Evolutionary conservation across 306 rosid genomes (phyloP), one percentile per base, ranked within the genome.

Genomic region (Inga laurina): DNA sequence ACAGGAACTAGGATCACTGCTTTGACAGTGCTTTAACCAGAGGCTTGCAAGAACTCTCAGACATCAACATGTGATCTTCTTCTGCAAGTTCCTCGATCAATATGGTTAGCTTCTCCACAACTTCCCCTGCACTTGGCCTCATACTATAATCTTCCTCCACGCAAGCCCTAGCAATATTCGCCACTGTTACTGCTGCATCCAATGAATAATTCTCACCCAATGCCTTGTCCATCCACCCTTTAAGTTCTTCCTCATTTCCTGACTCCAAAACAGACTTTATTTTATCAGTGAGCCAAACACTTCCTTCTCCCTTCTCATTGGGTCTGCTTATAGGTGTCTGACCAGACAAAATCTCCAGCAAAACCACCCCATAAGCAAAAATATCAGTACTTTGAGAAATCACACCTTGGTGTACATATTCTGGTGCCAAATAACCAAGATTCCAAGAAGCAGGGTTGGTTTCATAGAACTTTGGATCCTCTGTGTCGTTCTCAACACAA

Each of bases 201-300:
- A 92, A 84, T 10, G 90, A 85, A 64, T 90, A 92, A 19, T 62
- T 83, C 11, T 86, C 93, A 3, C 93, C 93, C 82, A 92, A 66
- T 52, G 90, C 88, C 44, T 84, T 80, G 85, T 92, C 93, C 91
- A 92, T 90, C 96, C 93, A 88, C 35, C 77, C 90, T 78, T 88
- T 88, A 10, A 90, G 79, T 75, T 87, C 90, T 49, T 79, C 88
- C 32, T 85, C 86, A 83, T 85, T 82, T 5, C 85, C 92, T 49
- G 88, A 87, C 75, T 84, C 80, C 85, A 90, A 77, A 62, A 88
- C 71, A 68, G 68, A 81, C 65, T 86, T 91, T 64, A 90, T 85
- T 77, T 85, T 82, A 86, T 90, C 92, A 4, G 90, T 80, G 1
- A 90, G 82, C 87, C 85, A 84, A 75, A 82, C 37, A 21, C 82